These are phyloP conservation scores for Eimeria necatrix DNA, from an alignment of 169 alveolate species.

Conservation along the genomic window DNA sequence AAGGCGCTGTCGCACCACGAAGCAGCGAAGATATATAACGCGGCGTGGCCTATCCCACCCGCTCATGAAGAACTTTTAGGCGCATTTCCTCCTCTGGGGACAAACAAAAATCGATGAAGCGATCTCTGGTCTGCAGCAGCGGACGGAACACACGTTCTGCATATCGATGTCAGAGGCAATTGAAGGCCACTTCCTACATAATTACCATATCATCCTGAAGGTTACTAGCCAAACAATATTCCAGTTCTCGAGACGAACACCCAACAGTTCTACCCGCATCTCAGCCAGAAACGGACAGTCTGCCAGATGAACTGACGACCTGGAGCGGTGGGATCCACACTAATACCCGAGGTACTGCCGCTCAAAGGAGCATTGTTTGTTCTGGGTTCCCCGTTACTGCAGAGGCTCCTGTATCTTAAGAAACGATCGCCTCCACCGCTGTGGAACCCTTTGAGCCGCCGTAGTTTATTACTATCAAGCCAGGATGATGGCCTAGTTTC, in stretches of 20 bases:
- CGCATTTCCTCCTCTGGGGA: constrained; percentile 67
- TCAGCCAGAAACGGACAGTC: constrained; percentile 40
- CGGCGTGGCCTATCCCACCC: constrained; percentile 34
- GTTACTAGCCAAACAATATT: no score
- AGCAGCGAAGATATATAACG: neutral
- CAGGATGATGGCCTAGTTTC: neutral
- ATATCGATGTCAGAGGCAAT: neutral
- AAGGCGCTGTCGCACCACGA: neutral
- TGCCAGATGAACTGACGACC: constrained; percentile 64
- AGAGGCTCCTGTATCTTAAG: neutral
- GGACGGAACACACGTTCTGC: neutral
- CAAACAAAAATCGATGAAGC: constrained; percentile 59
- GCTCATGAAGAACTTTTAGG: constrained; percentile 48
- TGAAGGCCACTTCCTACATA: no score
- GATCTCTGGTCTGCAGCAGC: constrained; percentile 37
- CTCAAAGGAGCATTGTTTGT: neutral
- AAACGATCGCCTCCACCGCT: neutral
- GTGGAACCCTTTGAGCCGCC: neutral
- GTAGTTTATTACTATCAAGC: neutral
- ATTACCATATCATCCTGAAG: no score
- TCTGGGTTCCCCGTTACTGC: neutral
- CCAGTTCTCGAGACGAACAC: no score
- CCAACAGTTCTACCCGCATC: neutral
- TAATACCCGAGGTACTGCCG: neutral
- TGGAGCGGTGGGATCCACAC: neutral